A percentile compares a stretch with the other conserved stretches of the same genome.
These are phyloP conservation scores for Strobilomyces dryophilus DNA, from an alignment of 768 basidiomycete genomes.

Conservation along the genomic window DNA sequence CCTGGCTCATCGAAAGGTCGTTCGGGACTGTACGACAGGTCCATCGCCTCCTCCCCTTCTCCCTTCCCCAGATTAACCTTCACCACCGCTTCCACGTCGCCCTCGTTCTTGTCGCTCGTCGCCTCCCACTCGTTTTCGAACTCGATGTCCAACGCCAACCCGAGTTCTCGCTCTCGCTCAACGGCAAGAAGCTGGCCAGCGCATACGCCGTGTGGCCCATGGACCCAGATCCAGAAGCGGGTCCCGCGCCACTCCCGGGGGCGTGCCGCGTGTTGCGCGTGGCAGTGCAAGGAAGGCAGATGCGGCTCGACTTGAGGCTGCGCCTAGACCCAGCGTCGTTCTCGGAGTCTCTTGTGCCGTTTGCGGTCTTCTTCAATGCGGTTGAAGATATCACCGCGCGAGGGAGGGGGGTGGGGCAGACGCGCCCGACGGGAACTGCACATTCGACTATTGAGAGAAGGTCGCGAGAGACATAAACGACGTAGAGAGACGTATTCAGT, in stretches of 20 bases:
- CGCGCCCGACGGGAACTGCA: constrained; percentile 86
- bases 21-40: too few relatives aligned
- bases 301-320: background rate
- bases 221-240: background rate
- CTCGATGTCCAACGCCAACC: constrained; percentile 70
- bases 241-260: background rate
- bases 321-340: constrained; percentile 3
- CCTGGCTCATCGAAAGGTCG: too few relatives aligned
- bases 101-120: constrained; percentile 88
- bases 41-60: too few relatives aligned
- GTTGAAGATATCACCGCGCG: constrained; percentile 58
- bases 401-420: constrained; percentile 12
- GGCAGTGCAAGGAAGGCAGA: background rate
- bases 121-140: constrained; percentile 91
- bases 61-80: too few relatives aligned
- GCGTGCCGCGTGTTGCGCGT: background rate
- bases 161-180: constrained; percentile 44
- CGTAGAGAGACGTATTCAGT: constrained; percentile 55
- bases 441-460: constrained; percentile 71
- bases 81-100: constrained; percentile 69
- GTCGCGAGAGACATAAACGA: constrained; percentile 76
- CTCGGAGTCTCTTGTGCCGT: constrained; percentile 57
- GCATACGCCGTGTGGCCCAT: constrained; percentile 8
- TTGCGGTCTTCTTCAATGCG: constrained; percentile 92
- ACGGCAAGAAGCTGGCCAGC: constrained; percentile 23